These are phyloP conservation scores for Exophiala spinifera DNA, from an alignment of 2,329 filamentous ascomycete genomes.

Conservation along the genomic window DNA sequence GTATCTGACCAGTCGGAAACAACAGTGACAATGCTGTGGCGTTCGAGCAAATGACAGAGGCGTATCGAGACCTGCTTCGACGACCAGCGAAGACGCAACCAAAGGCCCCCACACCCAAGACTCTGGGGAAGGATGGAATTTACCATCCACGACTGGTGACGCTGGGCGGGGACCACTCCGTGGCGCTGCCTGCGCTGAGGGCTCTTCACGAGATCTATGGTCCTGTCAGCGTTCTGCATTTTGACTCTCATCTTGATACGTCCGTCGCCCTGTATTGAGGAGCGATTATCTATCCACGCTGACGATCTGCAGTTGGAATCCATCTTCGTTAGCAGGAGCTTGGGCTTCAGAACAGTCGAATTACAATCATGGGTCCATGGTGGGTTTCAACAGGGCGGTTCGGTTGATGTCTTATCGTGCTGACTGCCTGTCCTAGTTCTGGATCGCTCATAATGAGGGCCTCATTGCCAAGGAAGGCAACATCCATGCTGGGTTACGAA, in stretches of 20 bases:
- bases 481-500: slow-evolving; percentile 79
- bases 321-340: slow-evolving; percentile 36
- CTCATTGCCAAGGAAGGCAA: slow-evolving; percentile 67
- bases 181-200: slow-evolving; percentile 66
- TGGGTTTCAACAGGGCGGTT: not conserved
- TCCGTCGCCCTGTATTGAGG: slow-evolving; percentile 59
- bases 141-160: slow-evolving; percentile 79
- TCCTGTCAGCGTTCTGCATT: slow-evolving; percentile 68
- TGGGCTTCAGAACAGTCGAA: slow-evolving; percentile 66
- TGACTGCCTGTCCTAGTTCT: slow-evolving; percentile 56
- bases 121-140: slow-evolving; percentile 31
- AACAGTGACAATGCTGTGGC: slow-evolving; percentile 71
- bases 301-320: not conserved
- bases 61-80: slow-evolving; percentile 41
- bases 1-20: too few species aligned
- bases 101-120: not conserved
- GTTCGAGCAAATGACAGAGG: slow-evolving; percentile 76
- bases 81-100: slow-evolving; percentile 1
- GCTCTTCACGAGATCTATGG: slow-evolving; percentile 62
- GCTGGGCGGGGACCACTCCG: slow-evolving; percentile 66
- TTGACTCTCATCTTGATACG: slow-evolving; percentile 76
- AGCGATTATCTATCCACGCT: slow-evolving; percentile 10
- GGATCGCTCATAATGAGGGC: slow-evolving; percentile 76
- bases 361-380: slow-evolving; percentile 80
- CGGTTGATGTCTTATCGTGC: too few species aligned